Evolutionary conservation across 495 filamentous ascomycete species (phyloP).

Genomic region (Aspergillus baeticus): DNA sequence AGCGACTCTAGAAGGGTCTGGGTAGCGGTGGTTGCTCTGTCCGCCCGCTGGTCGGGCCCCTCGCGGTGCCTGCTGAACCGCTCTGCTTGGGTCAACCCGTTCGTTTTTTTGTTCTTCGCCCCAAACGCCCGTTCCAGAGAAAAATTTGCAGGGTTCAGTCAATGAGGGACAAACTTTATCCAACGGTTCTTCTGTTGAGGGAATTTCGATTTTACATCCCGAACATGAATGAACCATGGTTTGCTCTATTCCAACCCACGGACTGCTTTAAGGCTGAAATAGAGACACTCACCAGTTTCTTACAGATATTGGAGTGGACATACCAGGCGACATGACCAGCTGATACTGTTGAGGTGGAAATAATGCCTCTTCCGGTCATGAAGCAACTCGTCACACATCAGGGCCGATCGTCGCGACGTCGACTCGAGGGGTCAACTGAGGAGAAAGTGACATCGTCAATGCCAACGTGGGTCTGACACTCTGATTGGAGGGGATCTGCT

Average conservation of each 20-base stretch:
- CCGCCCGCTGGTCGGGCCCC: neutral
- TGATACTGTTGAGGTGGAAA: neutral
- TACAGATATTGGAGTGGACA: neutral
- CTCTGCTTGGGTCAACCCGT: slow-evolving; percentile 3
- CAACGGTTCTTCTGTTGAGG: neutral
- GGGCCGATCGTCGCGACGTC: neutral
- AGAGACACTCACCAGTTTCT: neutral
- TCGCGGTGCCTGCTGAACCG: slow-evolving; percentile 3
- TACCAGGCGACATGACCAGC: neutral
- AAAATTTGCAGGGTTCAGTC: neutral
- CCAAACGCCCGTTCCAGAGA: neutral
- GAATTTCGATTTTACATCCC: neutral
- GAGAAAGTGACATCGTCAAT: neutral
- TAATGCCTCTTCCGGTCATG: neutral
- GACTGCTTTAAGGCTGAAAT: neutral
- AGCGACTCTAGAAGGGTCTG: neutral
- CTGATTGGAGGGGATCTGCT: slow-evolving; percentile 4
- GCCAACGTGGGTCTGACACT: neutral
- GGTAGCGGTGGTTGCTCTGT: too few species aligned
- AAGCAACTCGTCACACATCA: neutral
- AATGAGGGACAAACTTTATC: neutral
- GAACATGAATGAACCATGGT: neutral
- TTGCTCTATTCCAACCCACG: neutral
- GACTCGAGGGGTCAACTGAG: slow-evolving; percentile 1
- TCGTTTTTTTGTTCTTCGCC: slow-evolving; percentile 4